Evolutionary conservation across 2,329 filamentous ascomycete species (phyloP).

Genomic region (Neoarthrinium moseri): DNA sequence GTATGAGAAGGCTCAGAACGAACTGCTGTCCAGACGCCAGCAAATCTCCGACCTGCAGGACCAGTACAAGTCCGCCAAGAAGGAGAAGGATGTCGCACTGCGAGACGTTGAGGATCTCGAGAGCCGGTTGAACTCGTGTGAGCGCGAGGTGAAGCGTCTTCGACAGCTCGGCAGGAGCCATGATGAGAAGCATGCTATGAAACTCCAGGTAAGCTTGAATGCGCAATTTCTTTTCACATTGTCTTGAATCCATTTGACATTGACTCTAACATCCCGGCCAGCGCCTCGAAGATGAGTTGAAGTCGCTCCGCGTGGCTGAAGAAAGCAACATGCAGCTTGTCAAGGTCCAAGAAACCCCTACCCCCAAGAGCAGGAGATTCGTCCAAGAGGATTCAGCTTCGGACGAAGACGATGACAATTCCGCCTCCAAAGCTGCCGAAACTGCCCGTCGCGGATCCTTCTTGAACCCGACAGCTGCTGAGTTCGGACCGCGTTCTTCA

Average conservation of each 20-base stretch:
- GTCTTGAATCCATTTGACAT: neutral
- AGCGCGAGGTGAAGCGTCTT: constrained; percentile 14
- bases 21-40: constrained; percentile 9
- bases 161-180: constrained; percentile 16
- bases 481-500: neutral
- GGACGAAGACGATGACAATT: neutral
- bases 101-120: constrained; percentile 11
- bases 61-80: constrained; percentile 1
- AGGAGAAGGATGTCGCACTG: constrained; percentile 7
- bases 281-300: constrained; percentile 21
- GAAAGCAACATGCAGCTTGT: constrained; percentile 13
- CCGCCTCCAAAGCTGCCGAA: neutral
- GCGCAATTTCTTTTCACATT: no score
- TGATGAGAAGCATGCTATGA: constrained; percentile 20
- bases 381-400: neutral
- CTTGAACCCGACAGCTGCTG: neutral
- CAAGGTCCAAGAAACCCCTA: constrained; percentile 1
- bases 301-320: constrained; percentile 9
- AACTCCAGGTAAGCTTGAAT: constrained; percentile 20
- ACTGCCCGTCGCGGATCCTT: neutral
- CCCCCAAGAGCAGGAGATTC: neutral
- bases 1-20: constrained; percentile 7
- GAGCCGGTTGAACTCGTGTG: constrained; percentile 10
- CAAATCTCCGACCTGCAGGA: constrained; percentile 6
- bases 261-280: constrained; percentile 4